Evolutionary conservation across 2,329 filamentous ascomycete species (phyloP).

Genomic region (Colletotrichum sp.): DNA sequence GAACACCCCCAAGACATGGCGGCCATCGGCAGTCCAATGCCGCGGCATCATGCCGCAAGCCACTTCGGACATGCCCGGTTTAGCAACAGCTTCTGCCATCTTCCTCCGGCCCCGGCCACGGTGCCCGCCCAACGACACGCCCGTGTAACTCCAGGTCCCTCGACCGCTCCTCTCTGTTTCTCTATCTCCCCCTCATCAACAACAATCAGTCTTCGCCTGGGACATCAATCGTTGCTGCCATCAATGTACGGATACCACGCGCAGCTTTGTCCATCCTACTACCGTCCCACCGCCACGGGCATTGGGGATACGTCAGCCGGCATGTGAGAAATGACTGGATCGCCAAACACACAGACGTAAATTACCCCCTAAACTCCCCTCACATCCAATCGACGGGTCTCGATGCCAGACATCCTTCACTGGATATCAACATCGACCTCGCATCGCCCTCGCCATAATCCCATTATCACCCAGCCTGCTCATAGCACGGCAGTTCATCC

Average conservation of each 20-base stretch:
- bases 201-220: neutral
- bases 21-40: neutral
- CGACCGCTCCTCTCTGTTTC: neutral
- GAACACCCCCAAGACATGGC: neutral
- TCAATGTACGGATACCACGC: neutral
- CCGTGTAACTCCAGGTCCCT: neutral
- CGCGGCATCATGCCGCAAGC: neutral
- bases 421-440: constrained; percentile 1
- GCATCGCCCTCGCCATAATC: neutral
- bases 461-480: neutral
- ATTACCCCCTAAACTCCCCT: neutral
- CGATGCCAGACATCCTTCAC: constrained; percentile 7
- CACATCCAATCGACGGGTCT: neutral
- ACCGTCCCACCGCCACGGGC: neutral
- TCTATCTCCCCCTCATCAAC: neutral
- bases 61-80: neutral
- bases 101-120: neutral
- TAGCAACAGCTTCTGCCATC: neutral
- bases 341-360: neutral
- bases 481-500: neutral
- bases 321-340: constrained; percentile 6
- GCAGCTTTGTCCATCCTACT: neutral
- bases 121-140: neutral
- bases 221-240: neutral
- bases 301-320: neutral